phyloP scores from a whole-genome alignment of 305 asterid species.

The Fraxinus xanthoxyloides region DNA sequence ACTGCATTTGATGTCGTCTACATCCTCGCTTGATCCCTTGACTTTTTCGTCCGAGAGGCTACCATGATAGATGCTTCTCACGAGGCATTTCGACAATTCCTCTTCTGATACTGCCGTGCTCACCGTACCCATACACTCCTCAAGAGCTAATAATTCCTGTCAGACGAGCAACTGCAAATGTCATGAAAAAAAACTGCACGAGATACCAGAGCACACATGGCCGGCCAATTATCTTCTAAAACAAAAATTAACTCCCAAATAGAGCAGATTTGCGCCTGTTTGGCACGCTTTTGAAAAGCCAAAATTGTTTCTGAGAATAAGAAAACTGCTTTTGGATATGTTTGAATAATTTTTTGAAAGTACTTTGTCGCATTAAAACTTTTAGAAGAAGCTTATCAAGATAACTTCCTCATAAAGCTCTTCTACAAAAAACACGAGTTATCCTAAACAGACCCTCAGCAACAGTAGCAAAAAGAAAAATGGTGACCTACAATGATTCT shows the following conservation, averaged over 20 bases:
- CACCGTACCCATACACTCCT: conserved; percentile 86
- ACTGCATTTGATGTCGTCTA: conserved; percentile 66
- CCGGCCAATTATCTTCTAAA: background rate
- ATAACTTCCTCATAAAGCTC: background rate
- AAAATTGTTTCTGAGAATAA: background rate
- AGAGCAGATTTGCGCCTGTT: background rate
- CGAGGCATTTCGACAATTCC: conserved; percentile 63
- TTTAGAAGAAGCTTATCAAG: background rate
- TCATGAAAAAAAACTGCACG: background rate
- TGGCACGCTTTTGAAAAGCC: background rate
- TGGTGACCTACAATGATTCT: background rate
- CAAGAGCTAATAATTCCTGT: conserved; percentile 89
- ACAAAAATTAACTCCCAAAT: background rate
- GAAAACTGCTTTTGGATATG: background rate
- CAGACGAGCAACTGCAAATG: background rate
- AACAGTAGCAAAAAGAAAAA: background rate
- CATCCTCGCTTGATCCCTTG: conserved; percentile 35
- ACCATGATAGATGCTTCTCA: conserved; percentile 43
- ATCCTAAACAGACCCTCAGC: background rate
- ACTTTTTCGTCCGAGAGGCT: conserved; percentile 23
- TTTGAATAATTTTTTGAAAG: too few relatives aligned
- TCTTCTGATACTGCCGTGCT: conserved; percentile 87
- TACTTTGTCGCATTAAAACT: background rate
- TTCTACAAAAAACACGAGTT: background rate
- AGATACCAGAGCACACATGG: background rate